A percentile compares a stretch with the other conserved stretches of the same genome.
These are phyloP conservation scores for Penstemon eatonii DNA, from an alignment of 257 asterid species.

Conservation along the genomic window DNA sequence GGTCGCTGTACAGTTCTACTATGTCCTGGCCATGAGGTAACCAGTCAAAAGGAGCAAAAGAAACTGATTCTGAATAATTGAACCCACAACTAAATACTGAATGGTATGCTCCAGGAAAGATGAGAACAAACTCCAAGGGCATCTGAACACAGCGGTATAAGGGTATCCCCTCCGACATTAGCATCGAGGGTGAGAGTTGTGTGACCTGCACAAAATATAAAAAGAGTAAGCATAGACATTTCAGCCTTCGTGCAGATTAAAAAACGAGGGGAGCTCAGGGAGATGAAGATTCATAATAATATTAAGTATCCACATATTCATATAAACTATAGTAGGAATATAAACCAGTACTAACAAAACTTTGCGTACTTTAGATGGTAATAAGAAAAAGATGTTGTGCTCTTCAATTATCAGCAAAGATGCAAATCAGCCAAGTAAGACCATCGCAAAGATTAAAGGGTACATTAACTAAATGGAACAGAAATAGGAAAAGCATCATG, in stretches of 20 bases:
- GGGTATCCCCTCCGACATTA: constrained; percentile 67
- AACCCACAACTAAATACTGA: constrained; percentile 73
- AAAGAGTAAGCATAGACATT: constrained; percentile 18
- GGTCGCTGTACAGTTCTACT: constrained; percentile 56
- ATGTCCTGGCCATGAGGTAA: constrained; percentile 68
- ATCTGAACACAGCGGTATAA: constrained; percentile 80
- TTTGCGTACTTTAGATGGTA: constrained; percentile 13
- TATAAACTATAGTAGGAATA: too few species aligned
- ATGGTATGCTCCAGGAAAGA: constrained; percentile 77
- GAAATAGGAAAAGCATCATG: not conserved
- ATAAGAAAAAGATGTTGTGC: not conserved
- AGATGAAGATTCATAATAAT: not conserved
- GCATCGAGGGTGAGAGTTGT: constrained; percentile 68
- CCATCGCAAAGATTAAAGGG: not conserved
- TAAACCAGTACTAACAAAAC: constrained; percentile 14
- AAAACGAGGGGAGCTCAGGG: constrained; percentile 3
- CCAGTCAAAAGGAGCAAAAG: constrained; percentile 90
- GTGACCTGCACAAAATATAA: constrained; percentile 47
- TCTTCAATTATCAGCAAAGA: not conserved
- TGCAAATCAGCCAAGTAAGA: not conserved
- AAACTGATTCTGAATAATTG: constrained; percentile 64
- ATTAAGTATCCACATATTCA: too few species aligned
- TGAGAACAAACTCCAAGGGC: constrained; percentile 60
- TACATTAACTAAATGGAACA: constrained; percentile 1
- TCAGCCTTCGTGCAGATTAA: not conserved